Evolutionary conservation across 495 filamentous ascomycete genomes (phyloP).

Genomic region (Aspergillus heteromorphus): DNA sequence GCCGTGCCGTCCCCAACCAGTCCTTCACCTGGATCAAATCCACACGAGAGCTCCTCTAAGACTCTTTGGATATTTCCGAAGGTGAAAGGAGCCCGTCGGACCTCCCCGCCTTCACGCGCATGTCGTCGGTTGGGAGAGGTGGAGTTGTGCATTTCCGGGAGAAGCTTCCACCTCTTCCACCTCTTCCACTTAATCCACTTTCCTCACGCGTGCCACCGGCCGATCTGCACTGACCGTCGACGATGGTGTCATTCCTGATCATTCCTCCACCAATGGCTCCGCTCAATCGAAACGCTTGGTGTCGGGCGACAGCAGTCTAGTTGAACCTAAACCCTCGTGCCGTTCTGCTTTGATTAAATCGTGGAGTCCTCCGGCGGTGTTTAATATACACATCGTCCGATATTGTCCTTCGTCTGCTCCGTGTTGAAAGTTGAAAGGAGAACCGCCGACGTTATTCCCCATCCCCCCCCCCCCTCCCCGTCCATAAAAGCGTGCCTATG

Average conservation of each 20-base stretch:
- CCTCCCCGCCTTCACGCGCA: no score
- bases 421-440: neutral
- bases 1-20: no score
- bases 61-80: no score
- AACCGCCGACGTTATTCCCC: neutral
- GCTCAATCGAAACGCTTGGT: neutral
- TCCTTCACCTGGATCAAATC: no score
- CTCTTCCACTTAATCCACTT: no score
- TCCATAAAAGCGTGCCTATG: neutral
- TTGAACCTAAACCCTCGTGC: neutral
- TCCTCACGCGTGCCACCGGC: constrained; percentile 2
- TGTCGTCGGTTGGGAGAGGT: no score
- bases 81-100: no score
- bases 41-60: no score
- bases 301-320: neutral
- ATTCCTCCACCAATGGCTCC: constrained; percentile 19
- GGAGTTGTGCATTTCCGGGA: no score
- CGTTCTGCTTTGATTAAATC: neutral
- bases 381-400: neutral
- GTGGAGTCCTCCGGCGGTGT: neutral
- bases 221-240: neutral
- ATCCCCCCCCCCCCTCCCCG: neutral
- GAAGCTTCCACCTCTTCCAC: no score
- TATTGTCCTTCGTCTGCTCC: neutral
- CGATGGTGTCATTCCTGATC: no score